Base-by-base conservation (phyloP, 176 grass and related monocot genomes). In the Rhipidocladum racemiflorum region DNA sequence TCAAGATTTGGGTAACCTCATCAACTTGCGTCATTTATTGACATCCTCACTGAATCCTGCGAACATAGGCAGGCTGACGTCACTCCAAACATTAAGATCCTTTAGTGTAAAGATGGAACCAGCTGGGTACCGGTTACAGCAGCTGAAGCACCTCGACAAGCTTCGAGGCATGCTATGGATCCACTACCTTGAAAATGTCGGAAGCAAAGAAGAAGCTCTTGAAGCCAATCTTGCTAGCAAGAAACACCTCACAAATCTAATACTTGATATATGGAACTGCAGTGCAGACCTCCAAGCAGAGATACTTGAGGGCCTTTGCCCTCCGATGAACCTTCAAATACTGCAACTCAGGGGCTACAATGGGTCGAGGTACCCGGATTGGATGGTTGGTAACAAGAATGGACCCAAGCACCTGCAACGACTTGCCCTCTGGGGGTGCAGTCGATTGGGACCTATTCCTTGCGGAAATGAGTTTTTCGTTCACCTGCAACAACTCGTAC, bases 301-400 rank as follows among this genome's bases (percentile, higher is more conserved):
- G n/a, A 57, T 84, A 27, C 67, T 84, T 27, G 82, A 84, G 21
- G 82, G 71, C n/a, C 82, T 84, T 28, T 32, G 21, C 1, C 82
- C 82, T 6, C 70, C 40, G 15, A 12, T 34, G 17, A 0, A 66
- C 17, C 25, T 85, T 46, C 12, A 43, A 9, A 9, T 10, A 1
- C 70, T 85, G 18, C 0, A 0, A 10, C 45, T 77, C 18, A 0
- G 0, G 16, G 4, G 17, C 17, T 85, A 68, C 29, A 3, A 5
- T 0, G 82, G 82, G 1, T 36, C 17, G 5, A 56, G 63, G 9
- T 61, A 48, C 34, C 82, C 82, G 12, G 23, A 15, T n/a, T 81
- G 78, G 78, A 66, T 66, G 27, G 35, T 46, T 23, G 38, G 21
- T 1, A 6, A 61, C 0, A 10, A 39, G 18, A 50, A 44, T 1